Base-by-base conservation (phyloP, 495 filamentous ascomycete genomes). In the Lophium mytilinum region DNA sequence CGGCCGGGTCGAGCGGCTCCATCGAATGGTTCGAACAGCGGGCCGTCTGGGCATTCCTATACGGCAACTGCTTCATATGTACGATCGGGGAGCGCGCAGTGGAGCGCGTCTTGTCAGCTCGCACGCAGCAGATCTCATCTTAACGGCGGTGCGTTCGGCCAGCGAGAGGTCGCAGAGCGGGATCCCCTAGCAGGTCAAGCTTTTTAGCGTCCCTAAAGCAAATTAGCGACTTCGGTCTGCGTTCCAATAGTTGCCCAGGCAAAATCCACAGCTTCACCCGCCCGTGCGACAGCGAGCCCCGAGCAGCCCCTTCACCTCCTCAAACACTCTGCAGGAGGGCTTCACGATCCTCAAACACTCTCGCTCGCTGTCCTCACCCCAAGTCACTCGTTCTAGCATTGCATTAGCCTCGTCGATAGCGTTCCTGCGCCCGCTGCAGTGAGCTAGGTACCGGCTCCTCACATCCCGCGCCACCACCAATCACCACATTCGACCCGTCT, bases 341-440 rank as follows among this genome's bases (percentile, higher is more conserved):
- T 48, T 18, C 14, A 18, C 15, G 15, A 7, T 24, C 9, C 21
- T 48, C 17, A 19, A 30, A 48, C 45, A n/a, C 41, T 0, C 41
- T 11, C 41, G 19, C 41, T 45, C 41, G 19, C 41, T 1, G 15
- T 45, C 41, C 19, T 45, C 33, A 24, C 33, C 17, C 14, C 6
- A 18, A 48, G 45, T 48, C 45, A 24, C 21, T 48, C 45, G 21
- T 48, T 48, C 45, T 24, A 21, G 45, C 45, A 48, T 48, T 48
- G 45, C 33, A 24, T 10, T 24, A 8, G 14, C 18, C 2, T 48
- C 30, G 45, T 24, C 14, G 18, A 24, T 14, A 47, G 21, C 8
- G 33, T 48, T 9, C 12, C 17, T 24, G 21, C 33, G 43, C 10
- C 45, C 19, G 18, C 17, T 12, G 39, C 39, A 41, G 39, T 4